These are phyloP conservation scores for Gentiana dahurica DNA, from an alignment of 257 asterid species.

Conservation along the genomic window DNA sequence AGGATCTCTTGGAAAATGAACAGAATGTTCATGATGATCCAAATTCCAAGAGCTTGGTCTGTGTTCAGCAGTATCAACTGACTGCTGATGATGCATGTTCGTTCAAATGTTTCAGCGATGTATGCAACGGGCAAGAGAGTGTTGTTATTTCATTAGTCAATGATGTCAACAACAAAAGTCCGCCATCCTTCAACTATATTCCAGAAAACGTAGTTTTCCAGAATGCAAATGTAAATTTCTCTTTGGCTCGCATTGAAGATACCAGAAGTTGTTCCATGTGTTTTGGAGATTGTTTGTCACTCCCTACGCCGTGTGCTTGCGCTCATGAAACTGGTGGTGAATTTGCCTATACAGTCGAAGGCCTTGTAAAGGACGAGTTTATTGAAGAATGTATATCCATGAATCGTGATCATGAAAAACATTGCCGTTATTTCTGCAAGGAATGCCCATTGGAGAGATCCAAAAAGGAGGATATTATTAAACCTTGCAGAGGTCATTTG, in stretches of 20 bases:
- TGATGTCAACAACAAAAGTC: constrained; percentile 42
- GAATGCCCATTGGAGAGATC: constrained; percentile 85
- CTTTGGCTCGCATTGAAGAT: constrained; percentile 70
- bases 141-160: constrained; percentile 52
- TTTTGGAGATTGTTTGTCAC: constrained; percentile 62
- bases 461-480: constrained; percentile 37
- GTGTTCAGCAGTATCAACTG: constrained; percentile 22
- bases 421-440: constrained; percentile 52
- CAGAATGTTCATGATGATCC: constrained; percentile 23
- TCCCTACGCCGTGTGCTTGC: constrained; percentile 64
- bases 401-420: constrained; percentile 65
- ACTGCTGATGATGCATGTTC: constrained; percentile 25
- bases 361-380: constrained; percentile 65
- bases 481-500: constrained; percentile 90
- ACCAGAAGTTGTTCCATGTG: constrained; percentile 53
- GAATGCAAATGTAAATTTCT: constrained; percentile 51
- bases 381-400: constrained; percentile 66
- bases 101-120: constrained; percentile 35
- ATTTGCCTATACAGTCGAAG: constrained; percentile 76
- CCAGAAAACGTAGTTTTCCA: constrained; percentile 61
- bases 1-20: constrained; percentile 15
- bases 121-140: constrained; percentile 78
- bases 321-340: constrained; percentile 66
- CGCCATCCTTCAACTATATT: constrained; percentile 74
- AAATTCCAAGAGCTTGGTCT: constrained; percentile 22